Conservation (phyloP, 129 eudicot genomes). For the Saussurea involucrata region DNA sequence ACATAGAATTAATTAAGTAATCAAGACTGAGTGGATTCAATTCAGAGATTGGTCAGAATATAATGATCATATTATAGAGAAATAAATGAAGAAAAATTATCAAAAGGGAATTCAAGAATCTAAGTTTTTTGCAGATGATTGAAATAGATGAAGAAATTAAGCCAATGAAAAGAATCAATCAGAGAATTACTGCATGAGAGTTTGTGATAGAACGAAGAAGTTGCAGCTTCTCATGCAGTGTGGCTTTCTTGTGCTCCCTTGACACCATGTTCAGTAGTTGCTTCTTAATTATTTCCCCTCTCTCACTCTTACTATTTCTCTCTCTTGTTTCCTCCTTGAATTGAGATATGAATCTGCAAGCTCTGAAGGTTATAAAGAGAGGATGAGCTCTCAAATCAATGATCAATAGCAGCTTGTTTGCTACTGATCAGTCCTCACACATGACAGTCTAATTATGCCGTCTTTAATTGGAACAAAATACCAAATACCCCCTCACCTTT, state of each 20-base stretch:
- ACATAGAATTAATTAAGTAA: neutral
- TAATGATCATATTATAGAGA: neutral
- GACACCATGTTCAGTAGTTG: slow-evolving; percentile 52
- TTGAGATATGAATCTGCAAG: slow-evolving; percentile 20
- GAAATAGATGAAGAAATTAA: slow-evolving; percentile 17
- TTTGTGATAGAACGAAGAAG: slow-evolving; percentile 92
- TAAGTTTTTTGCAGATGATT: neutral
- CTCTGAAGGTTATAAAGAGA: slow-evolving; percentile 46
- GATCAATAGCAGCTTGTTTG: slow-evolving; percentile 43
- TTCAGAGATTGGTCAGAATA: neutral
- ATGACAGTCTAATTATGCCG: slow-evolving; percentile 28
- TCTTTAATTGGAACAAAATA: slow-evolving; percentile 27
- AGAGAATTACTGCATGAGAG: slow-evolving; percentile 92
- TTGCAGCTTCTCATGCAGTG: slow-evolving; percentile 97
- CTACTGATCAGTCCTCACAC: slow-evolving; percentile 40
- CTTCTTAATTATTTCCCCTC: neutral
- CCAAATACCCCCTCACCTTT: slow-evolving; percentile 24
- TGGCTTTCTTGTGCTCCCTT: slow-evolving; percentile 75
- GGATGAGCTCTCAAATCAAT: slow-evolving; percentile 54
- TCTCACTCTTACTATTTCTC: neutral
- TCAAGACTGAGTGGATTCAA: neutral
- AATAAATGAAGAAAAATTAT: neutral
- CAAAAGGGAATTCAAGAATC: neutral
- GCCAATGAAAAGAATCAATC: slow-evolving; percentile 27
- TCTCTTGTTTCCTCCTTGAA: neutral